A percentile compares a stretch with the other conserved stretches of the same genome.
phyloP scores from a whole-genome alignment of 2,329 filamentous ascomycete genomes.

The Botrytis fragariae region DNA sequence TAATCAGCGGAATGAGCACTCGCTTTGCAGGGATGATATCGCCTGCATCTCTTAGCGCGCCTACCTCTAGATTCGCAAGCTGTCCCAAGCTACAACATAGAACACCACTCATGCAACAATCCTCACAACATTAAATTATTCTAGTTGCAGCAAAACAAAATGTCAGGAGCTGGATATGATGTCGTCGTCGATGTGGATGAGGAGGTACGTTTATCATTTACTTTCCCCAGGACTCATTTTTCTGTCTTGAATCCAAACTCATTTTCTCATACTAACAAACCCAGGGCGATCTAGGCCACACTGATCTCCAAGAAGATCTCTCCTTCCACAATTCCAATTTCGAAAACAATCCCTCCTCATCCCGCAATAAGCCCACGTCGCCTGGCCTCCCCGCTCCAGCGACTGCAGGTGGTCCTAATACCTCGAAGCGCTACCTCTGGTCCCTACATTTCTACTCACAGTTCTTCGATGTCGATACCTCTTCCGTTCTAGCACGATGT shows the following conservation, averaged over 20 bases:
- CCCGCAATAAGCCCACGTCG: slow-evolving; percentile 42
- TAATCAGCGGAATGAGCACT: neutral
- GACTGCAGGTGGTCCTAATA: slow-evolving; percentile 48
- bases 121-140: neutral
- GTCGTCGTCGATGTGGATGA: slow-evolving; percentile 97
- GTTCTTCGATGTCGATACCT: slow-evolving; percentile 98
- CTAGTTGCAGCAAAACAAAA: slow-evolving; percentile 20
- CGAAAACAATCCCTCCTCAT: slow-evolving; percentile 52
- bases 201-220: slow-evolving; percentile 59
- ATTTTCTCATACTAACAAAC: slow-evolving; percentile 19
- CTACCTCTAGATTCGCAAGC: slow-evolving; percentile 28
- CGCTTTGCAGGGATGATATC: slow-evolving; percentile 8
- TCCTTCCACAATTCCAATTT: slow-evolving; percentile 97
- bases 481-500: slow-evolving; percentile 82
- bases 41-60: slow-evolving; percentile 18
- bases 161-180: slow-evolving; percentile 74
- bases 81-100: slow-evolving; percentile 25
- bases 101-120: neutral
- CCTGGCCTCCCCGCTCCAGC: slow-evolving; percentile 55
- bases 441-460: slow-evolving; percentile 89
- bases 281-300: slow-evolving; percentile 95
- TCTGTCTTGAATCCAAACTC: slow-evolving; percentile 15
- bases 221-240: neutral
- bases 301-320: slow-evolving; percentile 96
- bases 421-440: slow-evolving; percentile 87